These are phyloP conservation scores for Penicillium canescens DNA, from an alignment of 495 filamentous ascomycete species.

Conservation along the genomic window DNA sequence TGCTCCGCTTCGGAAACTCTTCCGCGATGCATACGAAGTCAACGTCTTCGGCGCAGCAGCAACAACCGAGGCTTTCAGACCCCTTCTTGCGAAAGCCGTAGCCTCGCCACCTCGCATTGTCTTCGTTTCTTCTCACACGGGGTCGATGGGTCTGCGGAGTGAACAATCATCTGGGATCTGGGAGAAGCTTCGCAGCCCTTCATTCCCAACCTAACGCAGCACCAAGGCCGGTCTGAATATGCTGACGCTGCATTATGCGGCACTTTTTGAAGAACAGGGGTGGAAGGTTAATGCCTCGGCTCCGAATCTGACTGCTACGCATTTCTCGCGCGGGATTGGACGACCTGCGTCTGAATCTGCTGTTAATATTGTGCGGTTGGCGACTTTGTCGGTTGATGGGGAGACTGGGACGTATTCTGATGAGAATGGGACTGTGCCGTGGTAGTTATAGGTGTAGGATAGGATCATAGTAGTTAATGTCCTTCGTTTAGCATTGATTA, in stretches of 20 bases:
- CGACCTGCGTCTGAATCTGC: slow-evolving; percentile 22
- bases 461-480: no score
- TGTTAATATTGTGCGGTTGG: slow-evolving; percentile 27
- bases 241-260: slow-evolving; percentile 29
- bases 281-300: slow-evolving; percentile 30
- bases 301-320: slow-evolving; percentile 25
- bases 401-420: slow-evolving; percentile 23
- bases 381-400: slow-evolving; percentile 21
- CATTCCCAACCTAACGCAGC: slow-evolving; percentile 23
- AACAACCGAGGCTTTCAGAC: slow-evolving; percentile 45
- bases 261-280: slow-evolving; percentile 19
- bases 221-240: slow-evolving; percentile 46
- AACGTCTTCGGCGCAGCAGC: slow-evolving; percentile 41
- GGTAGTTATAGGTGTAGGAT: slow-evolving; percentile 7
- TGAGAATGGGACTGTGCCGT: slow-evolving; percentile 23
- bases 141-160: slow-evolving; percentile 25
- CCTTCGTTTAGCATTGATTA: no score
- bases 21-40: slow-evolving; percentile 36
- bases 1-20: slow-evolving; percentile 21
- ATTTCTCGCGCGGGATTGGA: slow-evolving; percentile 17
- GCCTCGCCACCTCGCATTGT: slow-evolving; percentile 36
- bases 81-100: slow-evolving; percentile 40
- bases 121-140: slow-evolving; percentile 38
- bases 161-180: slow-evolving; percentile 9
- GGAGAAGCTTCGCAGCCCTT: slow-evolving; percentile 10